Evolutionary conservation across 2,329 filamentous ascomycete species (phyloP), one percentile per base, ranked within the genome.

Genomic region (Rutstroemia sp.): DNA sequence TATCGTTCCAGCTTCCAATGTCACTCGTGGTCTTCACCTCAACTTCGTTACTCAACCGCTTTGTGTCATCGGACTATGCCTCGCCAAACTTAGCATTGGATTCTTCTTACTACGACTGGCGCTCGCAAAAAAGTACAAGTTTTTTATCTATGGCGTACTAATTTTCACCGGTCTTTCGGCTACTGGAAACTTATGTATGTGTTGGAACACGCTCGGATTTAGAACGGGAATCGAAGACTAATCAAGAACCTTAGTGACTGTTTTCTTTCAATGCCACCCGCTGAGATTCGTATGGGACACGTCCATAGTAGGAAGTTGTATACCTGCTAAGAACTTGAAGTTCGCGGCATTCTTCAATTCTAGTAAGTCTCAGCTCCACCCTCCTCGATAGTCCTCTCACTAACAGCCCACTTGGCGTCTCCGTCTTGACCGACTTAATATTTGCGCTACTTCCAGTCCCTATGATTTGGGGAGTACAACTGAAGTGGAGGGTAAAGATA

Each of bases 31-130:
- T 12, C 30, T 34, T 34, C 30, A 34, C 12, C 10, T 34, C 30
- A 34, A 34, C 30, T 34, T 34, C 12, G 30, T 34, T 12, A 34
- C 30, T 12, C 30, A 34, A 34, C 30, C 30, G 30, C 30, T 34
- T 5, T 34, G 30, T 34, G 30, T 51, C 27, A 37, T 34, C 38
- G 77, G 72, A 0, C 71, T 76, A 3, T 71, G 72, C 10, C 62
- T 72, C 1, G 72, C 78, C 57, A 79, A 79, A 62, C 69, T 79
- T 9, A 78, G 76, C 0, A 71, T 78, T 27, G 73, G 70, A 2
- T 69, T 76, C 27, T 75, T 77, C 59, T 66, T 79, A 5, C 63
- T 78, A 52, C 68, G 76, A 41, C 65, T 78, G 8, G 71, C 73
- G n/a, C 65, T 70, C 12, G 65, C 67, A 19, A 73, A 67, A 39